Evolutionary conservation across 805 yeast genomes (phyloP), one percentile per base, ranked within the genome.

Genomic region (Yarrowia osloensis): DNA sequence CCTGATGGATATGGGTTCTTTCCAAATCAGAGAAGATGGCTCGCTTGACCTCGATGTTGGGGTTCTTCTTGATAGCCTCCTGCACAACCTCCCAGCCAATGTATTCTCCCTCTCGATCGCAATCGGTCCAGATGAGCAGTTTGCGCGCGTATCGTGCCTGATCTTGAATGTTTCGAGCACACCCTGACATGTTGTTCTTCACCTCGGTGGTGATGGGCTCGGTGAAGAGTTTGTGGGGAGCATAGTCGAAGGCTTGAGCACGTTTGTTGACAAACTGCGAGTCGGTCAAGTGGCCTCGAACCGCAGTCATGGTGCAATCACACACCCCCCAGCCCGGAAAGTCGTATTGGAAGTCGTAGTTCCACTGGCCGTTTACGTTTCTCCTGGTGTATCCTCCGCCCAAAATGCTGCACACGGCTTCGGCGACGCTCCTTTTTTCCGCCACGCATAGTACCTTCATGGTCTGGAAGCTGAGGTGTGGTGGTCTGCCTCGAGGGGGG

Each of bases 71-170:
- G 61, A 75, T 74, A 0, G 97, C 97, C n/a, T 87, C 88, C 65
- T 86, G 82, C 39, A 85, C 81, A 17, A 96, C 86, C 72, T 93
- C 97, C 79, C 82, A 86, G 0, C 98, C 98, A 67, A 93, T 93
- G 76, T 86, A 89, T 75, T 93, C 98, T 1, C 98, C 98, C 75
- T 93, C 98, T 40, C 98, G 81, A 81, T 93, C 98, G 77, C 99
- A 95, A 82, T 95, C 99, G 0, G 99, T 95, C 98, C 99, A 95
- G 8, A 95, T 91, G 90, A 91, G 90, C 66, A 95, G 77, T 44
- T 79, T 79, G 65, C 86, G 84, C 5, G 90, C 84, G 21, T 73
- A 73, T 46, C 87, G 75, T 4, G 92, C 89, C 73, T 91, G 91
- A 4, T 76, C 76, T 33, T 82, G 76, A 59, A 95, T 91, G 74